Evolutionary conservation across 2,329 filamentous ascomycete species (phyloP), one percentile per base, ranked within the genome.

Genomic region (Immersiporthe knoxdaviesiana): DNA sequence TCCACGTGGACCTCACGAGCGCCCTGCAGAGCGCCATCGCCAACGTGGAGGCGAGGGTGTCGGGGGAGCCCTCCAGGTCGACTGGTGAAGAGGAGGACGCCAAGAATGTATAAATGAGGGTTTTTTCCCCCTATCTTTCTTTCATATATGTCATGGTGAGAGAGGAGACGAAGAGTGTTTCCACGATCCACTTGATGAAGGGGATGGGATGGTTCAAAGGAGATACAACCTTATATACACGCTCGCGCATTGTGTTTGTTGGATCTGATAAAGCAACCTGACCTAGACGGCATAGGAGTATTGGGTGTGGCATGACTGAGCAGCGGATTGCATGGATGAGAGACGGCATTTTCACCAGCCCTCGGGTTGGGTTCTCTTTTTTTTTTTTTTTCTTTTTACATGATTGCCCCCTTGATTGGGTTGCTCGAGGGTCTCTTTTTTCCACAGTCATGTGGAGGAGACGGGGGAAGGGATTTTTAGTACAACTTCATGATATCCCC

Each of bases 1-100:
- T 99, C 87, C 96, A 99, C 77, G 88, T 97, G 66, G 96, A 98
- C 78, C 81, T 98, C 65, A 96, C 93, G 4, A 94, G 90, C 75
- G 96, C 96, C 8, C 80, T 98, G 74, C 92, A 97, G 79, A 93
- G 91, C 74, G 95, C 94, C 2, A 88, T 97, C 74, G 88, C 90
- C 39, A 97, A 97, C 74, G 87, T 92, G 0, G 88, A 93, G 79
- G 85, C 84, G 0, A 81, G 85, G 65, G 67, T 54, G 59, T 70
- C 10, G 76, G 75, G n/a, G 76, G 75, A 11, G 63, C 70, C 8
- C n/a, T n/a, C n/a, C 75, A 73, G 41, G 67, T 72, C 50, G 72
- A 72, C 30, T 68, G 74, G 54, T 35, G 72, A 58, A 67, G 72
- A 56, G 75, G 60, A 71, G 30, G 56, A 18, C 41, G 35, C 24